phyloP scores from a whole-genome alignment of 2,329 filamentous ascomycete genomes.

The Pseudonectria buxi region DNA sequence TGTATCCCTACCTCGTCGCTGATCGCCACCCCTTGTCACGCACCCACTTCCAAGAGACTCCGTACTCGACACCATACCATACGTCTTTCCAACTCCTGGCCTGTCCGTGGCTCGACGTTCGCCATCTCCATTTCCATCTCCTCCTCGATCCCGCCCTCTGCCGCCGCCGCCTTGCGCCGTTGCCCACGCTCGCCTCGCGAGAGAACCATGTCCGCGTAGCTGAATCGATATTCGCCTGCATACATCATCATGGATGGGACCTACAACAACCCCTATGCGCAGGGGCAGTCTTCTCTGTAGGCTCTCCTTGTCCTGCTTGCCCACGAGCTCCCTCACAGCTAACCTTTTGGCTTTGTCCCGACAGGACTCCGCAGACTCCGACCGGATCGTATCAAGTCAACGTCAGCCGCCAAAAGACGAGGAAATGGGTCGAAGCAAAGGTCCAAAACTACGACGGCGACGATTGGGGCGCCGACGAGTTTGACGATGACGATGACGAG shows the following conservation, averaged over 20 bases:
- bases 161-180: conserved; percentile 2
- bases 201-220: conserved; percentile 20
- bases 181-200: neutral
- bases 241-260: conserved; percentile 23
- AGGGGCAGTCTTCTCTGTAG: conserved; percentile 23
- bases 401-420: conserved; percentile 81
- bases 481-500: conserved; percentile 53
- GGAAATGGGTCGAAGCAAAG: conserved; percentile 92
- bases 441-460: conserved; percentile 83
- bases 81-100: too few species aligned
- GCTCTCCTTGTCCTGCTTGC: conserved; percentile 1
- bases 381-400: conserved; percentile 64
- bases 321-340: neutral
- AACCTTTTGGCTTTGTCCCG: conserved; percentile 8
- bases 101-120: too few species aligned
- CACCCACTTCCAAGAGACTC: too few species aligned
- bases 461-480: conserved; percentile 76
- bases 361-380: conserved; percentile 26
- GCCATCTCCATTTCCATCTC: too few species aligned
- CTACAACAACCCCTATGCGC: conserved; percentile 22
- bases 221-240: conserved; percentile 6
- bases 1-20: too few species aligned
- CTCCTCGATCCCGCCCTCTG: too few species aligned
- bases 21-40: too few species aligned
- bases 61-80: too few species aligned